Evolutionary conservation across 108 stramenopile genomes (phyloP).

Genomic region (Parmales sp.): DNA sequence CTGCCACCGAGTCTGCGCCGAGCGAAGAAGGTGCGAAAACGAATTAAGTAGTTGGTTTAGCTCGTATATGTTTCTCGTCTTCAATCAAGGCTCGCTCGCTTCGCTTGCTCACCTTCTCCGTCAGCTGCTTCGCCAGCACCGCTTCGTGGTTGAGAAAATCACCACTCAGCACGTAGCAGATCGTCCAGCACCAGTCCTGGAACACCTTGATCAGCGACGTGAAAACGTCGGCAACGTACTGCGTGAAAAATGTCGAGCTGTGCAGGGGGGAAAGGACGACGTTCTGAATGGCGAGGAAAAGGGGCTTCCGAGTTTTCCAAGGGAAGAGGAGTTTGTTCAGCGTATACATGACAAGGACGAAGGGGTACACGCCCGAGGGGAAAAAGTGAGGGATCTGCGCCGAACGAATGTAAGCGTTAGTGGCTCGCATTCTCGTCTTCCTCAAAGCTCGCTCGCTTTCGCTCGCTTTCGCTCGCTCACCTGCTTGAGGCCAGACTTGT

Average conservation of each 20-base stretch:
- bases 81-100: too few relatives aligned
- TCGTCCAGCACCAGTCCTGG: slow-evolving; percentile 76
- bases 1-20: slow-evolving; percentile 42
- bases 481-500: slow-evolving; percentile 38
- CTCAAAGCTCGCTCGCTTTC: too few relatives aligned
- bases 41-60: too few relatives aligned
- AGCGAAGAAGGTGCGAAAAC: too few relatives aligned
- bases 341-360: slow-evolving; percentile 60
- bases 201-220: slow-evolving; percentile 80
- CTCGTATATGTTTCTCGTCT: too few relatives aligned
- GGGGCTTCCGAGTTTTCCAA: slow-evolving; percentile 47
- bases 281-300: slow-evolving; percentile 64
- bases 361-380: slow-evolving; percentile 68
- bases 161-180: slow-evolving; percentile 68
- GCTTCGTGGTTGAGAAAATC: slow-evolving; percentile 42
- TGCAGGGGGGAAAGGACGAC: slow-evolving; percentile 60
- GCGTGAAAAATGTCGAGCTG: slow-evolving; percentile 68
- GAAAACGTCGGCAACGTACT: slow-evolving; percentile 53
- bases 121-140: slow-evolving; percentile 15
- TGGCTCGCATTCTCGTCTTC: too few relatives aligned
- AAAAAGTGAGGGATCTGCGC: slow-evolving; percentile 46
- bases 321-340: slow-evolving; percentile 62
- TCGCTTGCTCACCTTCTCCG: too few relatives aligned
- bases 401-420: slow-evolving; percentile 36
- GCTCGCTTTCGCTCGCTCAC: too few relatives aligned